Evolutionary conservation across 1,139 yeast genomes (phyloP).

Genomic region (Arxiozyma slooffiae): DNA sequence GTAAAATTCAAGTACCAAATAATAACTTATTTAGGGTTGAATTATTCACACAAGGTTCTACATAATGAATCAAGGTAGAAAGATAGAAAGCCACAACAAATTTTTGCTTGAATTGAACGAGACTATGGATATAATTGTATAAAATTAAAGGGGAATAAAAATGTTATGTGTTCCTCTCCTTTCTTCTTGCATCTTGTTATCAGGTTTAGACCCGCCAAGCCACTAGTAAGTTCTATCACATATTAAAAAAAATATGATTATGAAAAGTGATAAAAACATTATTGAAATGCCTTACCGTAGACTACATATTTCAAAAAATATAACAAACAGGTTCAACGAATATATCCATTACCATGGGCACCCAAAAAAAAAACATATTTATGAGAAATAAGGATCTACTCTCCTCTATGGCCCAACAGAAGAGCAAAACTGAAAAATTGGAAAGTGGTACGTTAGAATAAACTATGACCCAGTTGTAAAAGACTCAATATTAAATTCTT

Average conservation of each 20-base stretch:
- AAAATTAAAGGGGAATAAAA: constrained; percentile 47
- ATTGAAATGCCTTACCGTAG: not conserved
- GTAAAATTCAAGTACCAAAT: not conserved
- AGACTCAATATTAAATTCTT: constrained; percentile 12
- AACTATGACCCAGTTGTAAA: constrained; percentile 9
- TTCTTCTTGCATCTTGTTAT: constrained; percentile 36
- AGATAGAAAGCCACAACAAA: not conserved
- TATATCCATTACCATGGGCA: constrained; percentile 15
- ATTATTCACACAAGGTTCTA: not conserved
- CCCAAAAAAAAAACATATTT: constrained; percentile 1
- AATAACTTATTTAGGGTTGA: too few species aligned
- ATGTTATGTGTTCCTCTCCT: constrained; percentile 47
- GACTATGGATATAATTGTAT: constrained; percentile 37
- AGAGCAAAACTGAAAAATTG: constrained; percentile 32
- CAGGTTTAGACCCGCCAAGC: constrained; percentile 39
- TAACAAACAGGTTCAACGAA: constrained; percentile 12
- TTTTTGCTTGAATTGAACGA: not conserved
- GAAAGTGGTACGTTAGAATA: constrained; percentile 57
- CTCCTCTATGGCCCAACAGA: not conserved
- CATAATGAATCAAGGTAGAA: not conserved
- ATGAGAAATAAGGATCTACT: not conserved
- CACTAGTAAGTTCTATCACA: constrained; percentile 31
- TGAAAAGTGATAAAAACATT: not conserved
- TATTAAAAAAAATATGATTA: constrained; percentile 11
- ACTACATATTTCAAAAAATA: constrained; percentile 8